These are phyloP conservation scores for Aspergillus sp. DNA, from an alignment of 2,329 filamentous ascomycete species.

Conservation along the genomic window DNA sequence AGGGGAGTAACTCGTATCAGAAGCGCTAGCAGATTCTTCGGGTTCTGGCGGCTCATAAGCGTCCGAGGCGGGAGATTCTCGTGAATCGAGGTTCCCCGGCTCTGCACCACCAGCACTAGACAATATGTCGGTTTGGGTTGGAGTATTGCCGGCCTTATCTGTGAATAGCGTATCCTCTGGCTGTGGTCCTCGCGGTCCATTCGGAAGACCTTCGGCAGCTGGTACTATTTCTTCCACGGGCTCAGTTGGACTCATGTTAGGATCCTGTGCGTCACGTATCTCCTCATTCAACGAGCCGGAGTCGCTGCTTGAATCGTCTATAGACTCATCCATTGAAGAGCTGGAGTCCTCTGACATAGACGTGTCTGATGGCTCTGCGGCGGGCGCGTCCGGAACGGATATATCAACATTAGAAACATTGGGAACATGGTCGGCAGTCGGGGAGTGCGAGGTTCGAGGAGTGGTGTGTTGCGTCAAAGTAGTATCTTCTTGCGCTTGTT, in stretches of 20 bases:
- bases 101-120: constrained; percentile 10
- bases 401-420: constrained; percentile 11
- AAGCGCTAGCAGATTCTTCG: constrained; percentile 26
- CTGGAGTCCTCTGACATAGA: constrained; percentile 31
- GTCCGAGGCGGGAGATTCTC: constrained; percentile 46
- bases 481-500: background rate
- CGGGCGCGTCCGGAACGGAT: constrained; percentile 12
- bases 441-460: background rate
- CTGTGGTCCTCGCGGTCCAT: background rate
- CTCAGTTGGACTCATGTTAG: background rate
- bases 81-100: constrained; percentile 17
- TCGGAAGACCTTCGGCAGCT: constrained; percentile 3
- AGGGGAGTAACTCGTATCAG: constrained; percentile 36
- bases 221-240: background rate
- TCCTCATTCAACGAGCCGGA: constrained; percentile 20
- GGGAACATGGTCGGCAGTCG: background rate
- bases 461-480: background rate
- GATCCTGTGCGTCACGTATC: constrained; percentile 5
- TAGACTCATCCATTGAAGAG: constrained; percentile 43
- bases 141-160: constrained; percentile 2
- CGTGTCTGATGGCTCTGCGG: constrained; percentile 17
- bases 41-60: constrained; percentile 57
- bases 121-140: constrained; percentile 3
- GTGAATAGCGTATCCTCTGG: constrained; percentile 1
- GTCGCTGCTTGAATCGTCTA: constrained; percentile 25